These are phyloP conservation scores for Magnaporthales sp. DNA, from an alignment of 2,329 filamentous ascomycete genomes.

Conservation along the genomic window DNA sequence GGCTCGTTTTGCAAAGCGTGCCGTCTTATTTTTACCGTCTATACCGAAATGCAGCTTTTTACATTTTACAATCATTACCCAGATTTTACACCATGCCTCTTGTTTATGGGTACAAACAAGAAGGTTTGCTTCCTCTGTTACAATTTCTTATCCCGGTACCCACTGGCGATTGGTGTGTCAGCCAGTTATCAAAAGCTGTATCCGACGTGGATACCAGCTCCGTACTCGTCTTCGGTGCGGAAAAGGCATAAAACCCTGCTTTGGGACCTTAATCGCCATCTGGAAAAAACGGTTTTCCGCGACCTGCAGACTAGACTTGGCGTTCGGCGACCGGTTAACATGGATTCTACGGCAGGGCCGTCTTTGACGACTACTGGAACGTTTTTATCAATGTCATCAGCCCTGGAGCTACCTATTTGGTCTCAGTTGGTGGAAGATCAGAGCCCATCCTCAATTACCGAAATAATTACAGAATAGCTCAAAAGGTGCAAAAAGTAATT, in stretches of 20 bases:
- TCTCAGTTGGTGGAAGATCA: background rate
- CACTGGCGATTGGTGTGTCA: slow-evolving; percentile 12
- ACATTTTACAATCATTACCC: slow-evolving; percentile 16
- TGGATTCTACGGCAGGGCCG: slow-evolving; percentile 10
- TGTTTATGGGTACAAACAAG: slow-evolving; percentile 18
- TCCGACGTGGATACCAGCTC: slow-evolving; percentile 14
- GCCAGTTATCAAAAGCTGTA: slow-evolving; percentile 19
- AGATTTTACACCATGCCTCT: slow-evolving; percentile 10
- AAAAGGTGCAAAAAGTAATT: too few relatives aligned
- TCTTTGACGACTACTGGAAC: slow-evolving; percentile 10
- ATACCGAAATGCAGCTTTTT: slow-evolving; percentile 17
- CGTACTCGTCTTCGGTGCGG: slow-evolving; percentile 4
- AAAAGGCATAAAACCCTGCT: background rate
- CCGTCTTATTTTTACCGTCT: slow-evolving; percentile 12
- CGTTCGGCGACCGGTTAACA: slow-evolving; percentile 6
- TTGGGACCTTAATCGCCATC: background rate
- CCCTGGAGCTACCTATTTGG: slow-evolving; percentile 2
- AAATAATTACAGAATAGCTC: too few relatives aligned
- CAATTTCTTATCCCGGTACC: slow-evolving; percentile 13
- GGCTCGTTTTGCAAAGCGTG: slow-evolving; percentile 12
- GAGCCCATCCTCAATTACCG: too few relatives aligned
- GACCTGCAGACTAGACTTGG: background rate
- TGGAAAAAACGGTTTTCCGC: background rate
- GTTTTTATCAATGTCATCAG: background rate
- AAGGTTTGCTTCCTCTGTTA: slow-evolving; percentile 18